phyloP scores from a whole-genome alignment of 495 filamentous ascomycete species.

The Penicillium daleae region DNA sequence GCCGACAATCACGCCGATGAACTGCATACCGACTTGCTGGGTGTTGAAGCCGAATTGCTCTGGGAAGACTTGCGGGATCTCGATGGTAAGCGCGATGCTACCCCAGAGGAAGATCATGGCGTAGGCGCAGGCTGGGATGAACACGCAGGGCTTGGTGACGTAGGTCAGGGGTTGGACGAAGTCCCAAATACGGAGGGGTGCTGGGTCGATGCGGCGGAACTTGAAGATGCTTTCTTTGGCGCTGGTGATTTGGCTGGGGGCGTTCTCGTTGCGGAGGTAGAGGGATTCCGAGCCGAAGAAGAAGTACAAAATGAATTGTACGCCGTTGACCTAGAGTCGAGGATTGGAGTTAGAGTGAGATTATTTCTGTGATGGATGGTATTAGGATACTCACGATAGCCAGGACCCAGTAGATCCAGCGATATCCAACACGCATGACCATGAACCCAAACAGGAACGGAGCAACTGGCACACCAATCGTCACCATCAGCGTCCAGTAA shows the following conservation, averaged over 20 bases:
- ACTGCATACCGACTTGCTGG: conserved; percentile 58
- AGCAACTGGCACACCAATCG: conserved; percentile 47
- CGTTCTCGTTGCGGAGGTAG: conserved; percentile 40
- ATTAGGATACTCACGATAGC: conserved; percentile 39
- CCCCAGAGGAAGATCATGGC: conserved; percentile 57
- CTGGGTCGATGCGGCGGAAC: conserved; percentile 53
- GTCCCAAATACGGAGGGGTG: conserved; percentile 47
- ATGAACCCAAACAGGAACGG: conserved; percentile 56
- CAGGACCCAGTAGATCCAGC: conserved; percentile 49
- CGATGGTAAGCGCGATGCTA: conserved; percentile 52
- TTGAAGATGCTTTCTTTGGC: conserved; percentile 40
- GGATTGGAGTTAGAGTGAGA: neutral
- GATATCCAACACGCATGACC: conserved; percentile 45
- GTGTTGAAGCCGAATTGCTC: conserved; percentile 55
- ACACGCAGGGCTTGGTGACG: conserved; percentile 40
- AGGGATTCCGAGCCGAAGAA: conserved; percentile 60
- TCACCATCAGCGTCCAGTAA: conserved; percentile 47
- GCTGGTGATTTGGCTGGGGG: conserved; percentile 7
- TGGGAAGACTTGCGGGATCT: conserved; percentile 56
- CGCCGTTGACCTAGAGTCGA: conserved; percentile 48
- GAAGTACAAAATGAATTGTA: conserved; percentile 57
- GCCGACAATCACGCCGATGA: conserved; percentile 57
- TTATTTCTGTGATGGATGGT: neutral
- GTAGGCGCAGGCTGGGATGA: conserved; percentile 55
- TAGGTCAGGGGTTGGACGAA: conserved; percentile 53